These are phyloP conservation scores for Salisapilia sapeloensis DNA, from an alignment of 352 stramenopile genomes.

Conservation along the genomic window DNA sequence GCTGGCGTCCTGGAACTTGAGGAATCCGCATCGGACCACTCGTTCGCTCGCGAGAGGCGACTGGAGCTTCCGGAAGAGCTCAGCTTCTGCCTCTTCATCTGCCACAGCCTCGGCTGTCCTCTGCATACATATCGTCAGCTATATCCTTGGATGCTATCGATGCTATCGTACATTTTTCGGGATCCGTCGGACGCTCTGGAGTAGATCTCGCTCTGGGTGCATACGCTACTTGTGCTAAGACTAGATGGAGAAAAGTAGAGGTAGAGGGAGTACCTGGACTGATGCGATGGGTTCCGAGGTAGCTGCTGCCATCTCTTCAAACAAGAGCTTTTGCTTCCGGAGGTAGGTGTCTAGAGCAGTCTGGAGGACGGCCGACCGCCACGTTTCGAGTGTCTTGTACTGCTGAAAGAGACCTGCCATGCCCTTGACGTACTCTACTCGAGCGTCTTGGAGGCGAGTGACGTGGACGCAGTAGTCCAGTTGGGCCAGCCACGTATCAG, in stretches of 20 bases:
- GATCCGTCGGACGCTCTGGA: conserved; percentile 64
- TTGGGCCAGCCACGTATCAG: conserved; percentile 57
- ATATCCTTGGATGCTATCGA: background rate
- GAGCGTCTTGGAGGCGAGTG: conserved; percentile 33
- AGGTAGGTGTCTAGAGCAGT: conserved; percentile 60
- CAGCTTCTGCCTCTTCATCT: conserved; percentile 30
- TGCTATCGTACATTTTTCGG: conserved; percentile 46
- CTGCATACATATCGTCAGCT: conserved; percentile 6
- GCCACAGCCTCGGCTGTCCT: conserved; percentile 50
- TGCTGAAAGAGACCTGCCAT: conserved; percentile 69
- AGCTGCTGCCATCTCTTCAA: conserved; percentile 39
- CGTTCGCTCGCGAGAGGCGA: conserved; percentile 56
- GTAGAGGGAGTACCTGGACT: conserved; percentile 18
- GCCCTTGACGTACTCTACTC: conserved; percentile 68
- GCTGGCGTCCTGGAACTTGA: conserved; percentile 59
- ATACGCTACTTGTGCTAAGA: conserved; percentile 27
- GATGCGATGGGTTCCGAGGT: conserved; percentile 49
- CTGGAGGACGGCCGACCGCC: conserved; percentile 52
- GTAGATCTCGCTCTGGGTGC: conserved; percentile 54
- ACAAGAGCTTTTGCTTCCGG: conserved; percentile 67
- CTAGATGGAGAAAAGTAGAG: background rate
- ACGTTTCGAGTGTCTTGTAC: conserved; percentile 66
- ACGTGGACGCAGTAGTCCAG: conserved; percentile 60
- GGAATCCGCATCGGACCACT: conserved; percentile 51
- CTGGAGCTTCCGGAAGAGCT: conserved; percentile 38